These are phyloP conservation scores for Amauroascus verrucosus DNA, from an alignment of 2,329 filamentous ascomycete genomes.

Conservation along the genomic window DNA sequence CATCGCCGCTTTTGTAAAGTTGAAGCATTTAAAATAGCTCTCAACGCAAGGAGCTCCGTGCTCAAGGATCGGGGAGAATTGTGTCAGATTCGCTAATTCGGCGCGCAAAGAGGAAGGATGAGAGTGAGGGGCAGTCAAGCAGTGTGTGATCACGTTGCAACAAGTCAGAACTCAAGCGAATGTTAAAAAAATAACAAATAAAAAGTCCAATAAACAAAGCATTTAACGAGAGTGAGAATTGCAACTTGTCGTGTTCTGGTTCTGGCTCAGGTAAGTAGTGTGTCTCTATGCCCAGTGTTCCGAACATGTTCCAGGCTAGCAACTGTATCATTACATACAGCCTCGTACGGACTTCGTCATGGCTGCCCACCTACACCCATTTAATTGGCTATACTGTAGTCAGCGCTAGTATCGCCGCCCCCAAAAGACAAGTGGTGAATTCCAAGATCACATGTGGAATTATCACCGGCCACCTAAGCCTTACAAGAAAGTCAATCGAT, in stretches of 20 bases:
- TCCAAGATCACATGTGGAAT: not conserved
- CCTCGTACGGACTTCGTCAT: not conserved
- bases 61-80: not conserved
- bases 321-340: not conserved
- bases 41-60: not conserved
- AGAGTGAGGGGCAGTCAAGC: not conserved
- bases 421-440: not conserved
- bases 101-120: not conserved
- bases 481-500: not conserved
- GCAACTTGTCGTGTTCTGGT: not conserved
- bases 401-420: not conserved
- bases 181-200: not conserved
- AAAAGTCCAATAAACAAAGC: not conserved
- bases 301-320: constrained; percentile 4
- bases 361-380: not conserved
- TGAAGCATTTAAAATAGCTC: not conserved
- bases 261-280: not conserved
- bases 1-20: constrained; percentile 26
- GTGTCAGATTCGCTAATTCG: not conserved
- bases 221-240: not conserved
- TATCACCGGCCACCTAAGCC: not conserved
- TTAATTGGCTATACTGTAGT: not conserved
- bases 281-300: not conserved
- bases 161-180: not conserved
- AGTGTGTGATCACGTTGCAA: not conserved